Evolutionary conservation across 495 filamentous ascomycete species (phyloP).

Genomic region (Glutinoglossum americanum): DNA sequence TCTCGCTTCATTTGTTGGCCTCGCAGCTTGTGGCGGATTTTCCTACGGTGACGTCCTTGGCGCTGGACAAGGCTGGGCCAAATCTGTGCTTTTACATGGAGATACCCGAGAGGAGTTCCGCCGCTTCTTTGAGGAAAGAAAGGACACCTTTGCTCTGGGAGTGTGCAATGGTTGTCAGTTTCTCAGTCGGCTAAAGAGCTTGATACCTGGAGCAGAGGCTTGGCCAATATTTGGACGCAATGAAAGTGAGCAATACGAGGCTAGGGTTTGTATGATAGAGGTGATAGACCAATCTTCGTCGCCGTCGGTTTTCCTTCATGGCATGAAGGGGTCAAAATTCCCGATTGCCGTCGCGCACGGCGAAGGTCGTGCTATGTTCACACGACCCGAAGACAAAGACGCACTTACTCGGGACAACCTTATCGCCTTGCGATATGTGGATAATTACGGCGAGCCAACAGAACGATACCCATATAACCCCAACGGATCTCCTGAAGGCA

Average conservation of each 20-base stretch:
- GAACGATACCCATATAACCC: slow-evolving; percentile 81
- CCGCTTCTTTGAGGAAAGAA: slow-evolving; percentile 57
- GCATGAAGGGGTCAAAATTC: slow-evolving; percentile 65
- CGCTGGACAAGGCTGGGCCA: slow-evolving; percentile 92
- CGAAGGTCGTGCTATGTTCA: slow-evolving; percentile 71
- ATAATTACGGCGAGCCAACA: slow-evolving; percentile 54
- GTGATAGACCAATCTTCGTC: slow-evolving; percentile 26
- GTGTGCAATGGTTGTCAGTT: slow-evolving; percentile 99
- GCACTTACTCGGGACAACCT: slow-evolving; percentile 34
- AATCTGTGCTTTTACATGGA: slow-evolving; percentile 68
- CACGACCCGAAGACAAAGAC: slow-evolving; percentile 20
- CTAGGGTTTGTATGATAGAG: slow-evolving; percentile 70
- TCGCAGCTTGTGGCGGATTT: slow-evolving; percentile 92
- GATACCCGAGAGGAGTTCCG: slow-evolving; percentile 57
- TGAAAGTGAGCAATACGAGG: slow-evolving; percentile 79
- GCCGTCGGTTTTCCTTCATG: slow-evolving; percentile 73
- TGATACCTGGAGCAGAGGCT: slow-evolving; percentile 66
- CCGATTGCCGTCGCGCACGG: slow-evolving; percentile 85
- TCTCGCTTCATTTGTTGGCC: slow-evolving; percentile 59
- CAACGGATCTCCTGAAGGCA: slow-evolving; percentile 73
- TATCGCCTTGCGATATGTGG: slow-evolving; percentile 60
- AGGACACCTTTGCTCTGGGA: slow-evolving; percentile 79
- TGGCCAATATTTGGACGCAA: slow-evolving; percentile 87
- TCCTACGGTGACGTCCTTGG: slow-evolving; percentile 88
- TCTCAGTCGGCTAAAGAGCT: slow-evolving; percentile 55